These are phyloP conservation scores for Ambrosiella cleistominuta DNA, from an alignment of 2,329 filamentous ascomycete genomes.

Conservation along the genomic window DNA sequence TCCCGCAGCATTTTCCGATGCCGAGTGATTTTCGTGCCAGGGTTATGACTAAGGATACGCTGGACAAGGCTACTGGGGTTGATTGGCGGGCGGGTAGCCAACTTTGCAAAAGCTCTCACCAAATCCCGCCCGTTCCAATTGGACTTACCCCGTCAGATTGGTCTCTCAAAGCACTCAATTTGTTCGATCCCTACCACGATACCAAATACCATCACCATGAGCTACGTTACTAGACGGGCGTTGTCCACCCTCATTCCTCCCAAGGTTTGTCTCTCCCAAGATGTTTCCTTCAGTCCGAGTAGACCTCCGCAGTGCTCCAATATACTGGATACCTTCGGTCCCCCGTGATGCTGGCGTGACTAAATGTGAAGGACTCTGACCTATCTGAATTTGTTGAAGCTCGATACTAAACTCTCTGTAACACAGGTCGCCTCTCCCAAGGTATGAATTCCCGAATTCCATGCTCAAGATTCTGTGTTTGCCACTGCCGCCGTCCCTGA, in stretches of 20 bases:
- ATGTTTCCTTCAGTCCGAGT: background rate
- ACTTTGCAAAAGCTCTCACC: constrained; percentile 13
- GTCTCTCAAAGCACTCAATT: constrained; percentile 13
- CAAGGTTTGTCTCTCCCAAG: constrained; percentile 50
- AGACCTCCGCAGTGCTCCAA: background rate
- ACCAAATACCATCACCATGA: constrained; percentile 39
- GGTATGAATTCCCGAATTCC: constrained; percentile 36
- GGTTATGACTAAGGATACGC: constrained; percentile 10
- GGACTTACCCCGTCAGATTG: constrained; percentile 12
- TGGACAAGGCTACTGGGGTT: constrained; percentile 10
- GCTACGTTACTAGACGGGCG: constrained; percentile 75
- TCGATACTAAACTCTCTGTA: constrained; percentile 14
- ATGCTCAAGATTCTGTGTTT: background rate
- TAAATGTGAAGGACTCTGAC: background rate
- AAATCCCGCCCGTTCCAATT: constrained; percentile 11
- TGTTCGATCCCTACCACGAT: background rate
- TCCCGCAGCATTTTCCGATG: constrained; percentile 24
- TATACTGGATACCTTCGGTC: background rate
- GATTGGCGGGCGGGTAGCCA: constrained; percentile 6
- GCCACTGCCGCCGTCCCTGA: background rate
- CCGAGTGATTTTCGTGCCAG: constrained; percentile 32
- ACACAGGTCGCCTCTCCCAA: constrained; percentile 64
- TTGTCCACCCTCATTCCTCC: constrained; percentile 98
- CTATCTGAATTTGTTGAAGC: constrained; percentile 15
- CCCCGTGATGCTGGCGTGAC: background rate